Conservation (phyloP, 345 rosid species). For the Cochlearia excelsa region DNA sequence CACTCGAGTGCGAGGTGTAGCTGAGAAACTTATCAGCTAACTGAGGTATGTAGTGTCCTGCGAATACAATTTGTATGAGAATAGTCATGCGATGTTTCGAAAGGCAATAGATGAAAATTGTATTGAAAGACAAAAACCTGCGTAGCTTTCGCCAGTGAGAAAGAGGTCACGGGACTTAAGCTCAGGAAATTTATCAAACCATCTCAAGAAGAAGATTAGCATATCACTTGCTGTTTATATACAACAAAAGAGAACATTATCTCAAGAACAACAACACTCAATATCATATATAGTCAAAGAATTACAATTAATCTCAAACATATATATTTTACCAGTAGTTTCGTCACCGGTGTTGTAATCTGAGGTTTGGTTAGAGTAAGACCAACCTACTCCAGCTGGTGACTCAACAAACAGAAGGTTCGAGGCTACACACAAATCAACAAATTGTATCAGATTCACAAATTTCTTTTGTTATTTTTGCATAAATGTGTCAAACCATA, state of each 20-base stretch:
- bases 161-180: slow-evolving; percentile 57
- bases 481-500: neutral
- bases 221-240: slow-evolving; percentile 60
- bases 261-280: no score
- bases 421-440: slow-evolving; percentile 49
- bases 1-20: slow-evolving; percentile 54
- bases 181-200: slow-evolving; percentile 78
- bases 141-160: slow-evolving; percentile 94
- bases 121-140: no score
- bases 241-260: slow-evolving; percentile 2
- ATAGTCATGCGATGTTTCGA: no score
- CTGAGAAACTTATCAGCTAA: slow-evolving; percentile 65
- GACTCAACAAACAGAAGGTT: slow-evolving; percentile 90
- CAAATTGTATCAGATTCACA: no score
- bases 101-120: no score
- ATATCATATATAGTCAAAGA: neutral
- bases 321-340: slow-evolving; percentile 48
- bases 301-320: neutral
- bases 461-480: no score
- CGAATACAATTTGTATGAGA: no score
- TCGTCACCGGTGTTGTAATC: slow-evolving; percentile 76
- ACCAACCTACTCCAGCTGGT: slow-evolving; percentile 98
- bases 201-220: slow-evolving; percentile 62
- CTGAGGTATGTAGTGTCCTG: slow-evolving; percentile 96
- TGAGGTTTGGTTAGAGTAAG: slow-evolving; percentile 74